Percentiles rank a stretch among this genome's conserved stretches.
These are phyloP conservation scores for Verticillium zaregamsianum DNA, from an alignment of 2,329 filamentous ascomycete species.

Conservation along the genomic window DNA sequence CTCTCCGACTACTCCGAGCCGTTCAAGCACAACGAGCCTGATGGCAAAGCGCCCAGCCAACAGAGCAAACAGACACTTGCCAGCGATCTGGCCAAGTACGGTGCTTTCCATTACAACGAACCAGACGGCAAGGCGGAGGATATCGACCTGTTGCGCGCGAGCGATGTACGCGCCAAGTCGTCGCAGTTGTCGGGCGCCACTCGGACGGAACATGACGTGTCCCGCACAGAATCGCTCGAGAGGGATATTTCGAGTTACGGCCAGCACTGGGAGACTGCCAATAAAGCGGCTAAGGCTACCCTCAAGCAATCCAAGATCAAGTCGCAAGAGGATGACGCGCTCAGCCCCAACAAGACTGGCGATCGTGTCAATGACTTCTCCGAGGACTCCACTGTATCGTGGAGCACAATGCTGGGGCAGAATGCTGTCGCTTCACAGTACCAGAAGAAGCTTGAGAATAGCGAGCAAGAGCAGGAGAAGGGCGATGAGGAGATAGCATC, in stretches of 20 bases:
- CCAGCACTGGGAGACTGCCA: not conserved
- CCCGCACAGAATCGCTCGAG: not conserved
- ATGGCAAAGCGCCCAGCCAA: constrained; percentile 23
- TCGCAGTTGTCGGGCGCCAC: not conserved
- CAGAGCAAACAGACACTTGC: constrained; percentile 3
- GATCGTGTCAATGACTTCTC: constrained; percentile 48
- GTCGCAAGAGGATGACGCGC: constrained; percentile 10
- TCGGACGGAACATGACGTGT: not conserved
- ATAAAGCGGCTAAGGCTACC: not conserved
- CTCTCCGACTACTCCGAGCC: constrained; percentile 17
- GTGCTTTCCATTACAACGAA: constrained; percentile 26
- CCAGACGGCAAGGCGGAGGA: constrained; percentile 12
- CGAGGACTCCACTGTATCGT: constrained; percentile 42
- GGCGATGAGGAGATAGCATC: constrained; percentile 28
- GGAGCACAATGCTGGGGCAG: constrained; percentile 24
- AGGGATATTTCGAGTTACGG: not conserved
- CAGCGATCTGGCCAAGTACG: constrained; percentile 34
- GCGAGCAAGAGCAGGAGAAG: constrained; percentile 8
- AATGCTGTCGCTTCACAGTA: constrained; percentile 5
- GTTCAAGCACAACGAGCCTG: constrained; percentile 26
- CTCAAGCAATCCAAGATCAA: constrained; percentile 3
- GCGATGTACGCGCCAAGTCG: constrained; percentile 13
- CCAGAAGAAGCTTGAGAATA: not conserved
- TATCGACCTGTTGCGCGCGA: constrained; percentile 17
- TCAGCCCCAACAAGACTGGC: constrained; percentile 32